Evolutionary conservation across 768 basidiomycete genomes (phyloP).

Genomic region (Suillus clintonianus): DNA sequence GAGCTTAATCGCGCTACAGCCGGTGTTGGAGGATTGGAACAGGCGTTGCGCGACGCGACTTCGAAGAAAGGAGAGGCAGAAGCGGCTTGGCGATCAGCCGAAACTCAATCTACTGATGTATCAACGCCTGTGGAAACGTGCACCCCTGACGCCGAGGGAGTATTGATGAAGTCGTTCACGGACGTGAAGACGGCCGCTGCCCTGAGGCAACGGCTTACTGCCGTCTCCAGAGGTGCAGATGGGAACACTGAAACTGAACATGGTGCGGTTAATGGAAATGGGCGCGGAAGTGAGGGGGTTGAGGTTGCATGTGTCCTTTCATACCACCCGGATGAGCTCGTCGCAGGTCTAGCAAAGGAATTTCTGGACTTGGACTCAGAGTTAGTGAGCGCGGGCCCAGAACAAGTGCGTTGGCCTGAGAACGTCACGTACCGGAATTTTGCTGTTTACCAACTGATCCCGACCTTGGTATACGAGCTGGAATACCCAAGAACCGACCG

Average conservation of each 20-base stretch:
- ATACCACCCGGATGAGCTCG: constrained; percentile 63
- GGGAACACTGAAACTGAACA: constrained; percentile 1
- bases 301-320: constrained; percentile 45
- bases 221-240: constrained; percentile 23
- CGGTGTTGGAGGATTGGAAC: constrained; percentile 63
- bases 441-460: constrained; percentile 81
- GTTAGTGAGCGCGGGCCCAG: constrained; percentile 70
- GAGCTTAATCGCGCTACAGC: constrained; percentile 49
- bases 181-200: constrained; percentile 53
- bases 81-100: constrained; percentile 25
- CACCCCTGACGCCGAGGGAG: constrained; percentile 49
- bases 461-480: constrained; percentile 93
- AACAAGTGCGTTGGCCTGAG: constrained; percentile 74
- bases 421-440: constrained; percentile 86
- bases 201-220: constrained; percentile 59
- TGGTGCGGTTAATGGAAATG: constrained; percentile 5
- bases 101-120: constrained; percentile 15
- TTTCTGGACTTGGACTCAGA: constrained; percentile 78
- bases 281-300: not conserved
- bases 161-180: constrained; percentile 48
- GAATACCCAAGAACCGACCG: constrained; percentile 91
- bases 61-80: constrained; percentile 21
- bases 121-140: constrained; percentile 33
- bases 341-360: constrained; percentile 72
- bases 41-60: constrained; percentile 55